Conservation (phyloP, 768 basidiomycete species). For the Mrakia hoshinonis region DNA sequence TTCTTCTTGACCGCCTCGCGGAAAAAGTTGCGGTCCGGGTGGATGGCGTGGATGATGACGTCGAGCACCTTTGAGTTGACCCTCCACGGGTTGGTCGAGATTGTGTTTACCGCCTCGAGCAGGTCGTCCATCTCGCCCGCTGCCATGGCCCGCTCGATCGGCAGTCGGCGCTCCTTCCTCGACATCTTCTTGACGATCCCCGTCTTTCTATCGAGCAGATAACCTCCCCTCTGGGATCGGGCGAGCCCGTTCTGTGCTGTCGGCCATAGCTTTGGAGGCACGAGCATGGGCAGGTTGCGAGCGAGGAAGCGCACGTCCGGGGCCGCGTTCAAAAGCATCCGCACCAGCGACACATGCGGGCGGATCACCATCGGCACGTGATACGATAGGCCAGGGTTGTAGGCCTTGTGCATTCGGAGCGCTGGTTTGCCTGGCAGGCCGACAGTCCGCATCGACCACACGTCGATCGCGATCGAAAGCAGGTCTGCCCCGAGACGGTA, state of each 20-base stretch:
- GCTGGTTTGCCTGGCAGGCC: neutral
- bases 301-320: conserved; percentile 54
- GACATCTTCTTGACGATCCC: conserved; percentile 57
- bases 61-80: conserved; percentile 74
- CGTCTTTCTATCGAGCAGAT: conserved; percentile 62
- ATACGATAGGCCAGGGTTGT: too few relatives aligned
- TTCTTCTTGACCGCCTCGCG: neutral
- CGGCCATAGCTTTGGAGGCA: conserved; percentile 81
- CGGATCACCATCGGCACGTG: neutral
- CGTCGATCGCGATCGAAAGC: neutral
- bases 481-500: neutral
- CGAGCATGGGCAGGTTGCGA: conserved; percentile 89
- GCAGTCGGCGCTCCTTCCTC: conserved; percentile 62
- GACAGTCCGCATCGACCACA: neutral
- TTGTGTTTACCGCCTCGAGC: conserved; percentile 78
- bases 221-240: conserved; percentile 41
- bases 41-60: conserved; percentile 72
- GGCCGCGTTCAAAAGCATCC: neutral
- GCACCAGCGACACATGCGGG: neutral
- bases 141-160: conserved; percentile 64
- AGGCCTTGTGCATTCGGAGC: too few relatives aligned
- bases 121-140: conserved; percentile 72
- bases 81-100: conserved; percentile 81
- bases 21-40: conserved; percentile 48
- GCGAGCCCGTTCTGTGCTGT: conserved; percentile 58